phyloP scores from a whole-genome alignment of 768 basidiomycete genomes.

The Agaricus sinodeliciosus region DNA sequence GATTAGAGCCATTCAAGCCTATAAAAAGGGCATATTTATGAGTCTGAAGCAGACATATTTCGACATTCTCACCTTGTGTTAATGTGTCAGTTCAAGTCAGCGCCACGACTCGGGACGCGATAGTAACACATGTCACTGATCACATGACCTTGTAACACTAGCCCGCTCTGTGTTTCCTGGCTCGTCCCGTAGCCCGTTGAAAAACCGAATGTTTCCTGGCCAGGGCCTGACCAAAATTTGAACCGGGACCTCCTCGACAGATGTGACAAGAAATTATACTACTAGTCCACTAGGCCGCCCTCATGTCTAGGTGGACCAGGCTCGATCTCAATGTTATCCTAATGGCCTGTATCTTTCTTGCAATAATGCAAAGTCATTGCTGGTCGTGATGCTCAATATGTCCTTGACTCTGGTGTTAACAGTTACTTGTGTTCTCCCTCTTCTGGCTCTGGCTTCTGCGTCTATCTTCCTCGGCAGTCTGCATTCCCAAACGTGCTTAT shows the following conservation, averaged over 20 bases:
- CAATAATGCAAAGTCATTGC: constrained; percentile 13
- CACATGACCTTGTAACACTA: not conserved
- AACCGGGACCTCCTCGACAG: constrained; percentile 76
- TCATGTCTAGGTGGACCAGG: not conserved
- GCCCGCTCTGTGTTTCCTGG: no score
- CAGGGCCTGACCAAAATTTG: constrained; percentile 75
- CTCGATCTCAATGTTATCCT: no score
- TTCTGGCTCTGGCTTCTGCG: constrained; percentile 18
- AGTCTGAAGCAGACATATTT: not conserved
- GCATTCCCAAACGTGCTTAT: constrained; percentile 11
- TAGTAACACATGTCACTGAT: not conserved
- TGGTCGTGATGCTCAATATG: constrained; percentile 26
- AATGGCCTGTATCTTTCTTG: no score
- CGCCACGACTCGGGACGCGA: not conserved
- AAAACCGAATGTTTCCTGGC: no score
- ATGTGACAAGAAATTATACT: constrained; percentile 2
- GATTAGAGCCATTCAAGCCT: constrained; percentile 2
- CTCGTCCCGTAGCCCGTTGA: no score
- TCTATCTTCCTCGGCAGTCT: constrained; percentile 23
- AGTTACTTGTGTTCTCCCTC: constrained; percentile 18
- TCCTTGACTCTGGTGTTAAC: constrained; percentile 15
- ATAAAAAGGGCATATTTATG: not conserved
- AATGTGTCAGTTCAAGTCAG: not conserved
- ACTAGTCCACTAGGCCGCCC: constrained; percentile 2
- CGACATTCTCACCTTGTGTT: not conserved